Conservation (phyloP, 2,329 filamentous ascomycete species). For the Reticulascus tulasneorum region DNA sequence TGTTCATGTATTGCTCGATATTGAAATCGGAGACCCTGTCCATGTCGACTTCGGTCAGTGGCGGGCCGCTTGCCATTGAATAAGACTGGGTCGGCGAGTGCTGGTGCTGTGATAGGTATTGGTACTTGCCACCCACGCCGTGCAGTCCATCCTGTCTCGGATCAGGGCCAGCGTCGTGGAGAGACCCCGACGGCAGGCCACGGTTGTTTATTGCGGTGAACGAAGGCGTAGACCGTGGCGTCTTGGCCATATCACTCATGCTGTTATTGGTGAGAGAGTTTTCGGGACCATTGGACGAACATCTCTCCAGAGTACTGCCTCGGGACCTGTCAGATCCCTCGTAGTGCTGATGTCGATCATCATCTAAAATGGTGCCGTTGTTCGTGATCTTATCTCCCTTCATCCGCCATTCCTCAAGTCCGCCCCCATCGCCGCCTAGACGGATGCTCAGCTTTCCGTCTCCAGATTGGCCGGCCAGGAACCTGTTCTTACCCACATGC, state of each 20-base stretch:
- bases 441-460: constrained; percentile 34
- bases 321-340: constrained; percentile 21
- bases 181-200: not conserved
- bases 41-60: not conserved
- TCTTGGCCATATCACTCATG: constrained; percentile 17
- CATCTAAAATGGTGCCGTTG: constrained; percentile 35
- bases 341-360: constrained; percentile 19
- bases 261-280: constrained; percentile 11
- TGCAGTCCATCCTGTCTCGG: no score
- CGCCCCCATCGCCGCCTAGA: constrained; percentile 42
- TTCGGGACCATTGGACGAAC: constrained; percentile 22
- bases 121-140: no score
- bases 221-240: constrained; percentile 24
- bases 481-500: constrained; percentile 19
- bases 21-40: not conserved
- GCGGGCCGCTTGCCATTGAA: not conserved
- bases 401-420: constrained; percentile 51
- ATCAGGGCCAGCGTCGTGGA: no score
- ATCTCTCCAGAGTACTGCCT: constrained; percentile 25
- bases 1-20: constrained; percentile 9
- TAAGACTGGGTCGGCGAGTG: constrained; percentile 8
- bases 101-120: no score
- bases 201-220: constrained; percentile 36
- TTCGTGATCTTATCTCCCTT: constrained; percentile 35
- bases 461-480: no score